Conservation (phyloP, 108 stramenopile species). For the Pelagomonas calceolata region DNA sequence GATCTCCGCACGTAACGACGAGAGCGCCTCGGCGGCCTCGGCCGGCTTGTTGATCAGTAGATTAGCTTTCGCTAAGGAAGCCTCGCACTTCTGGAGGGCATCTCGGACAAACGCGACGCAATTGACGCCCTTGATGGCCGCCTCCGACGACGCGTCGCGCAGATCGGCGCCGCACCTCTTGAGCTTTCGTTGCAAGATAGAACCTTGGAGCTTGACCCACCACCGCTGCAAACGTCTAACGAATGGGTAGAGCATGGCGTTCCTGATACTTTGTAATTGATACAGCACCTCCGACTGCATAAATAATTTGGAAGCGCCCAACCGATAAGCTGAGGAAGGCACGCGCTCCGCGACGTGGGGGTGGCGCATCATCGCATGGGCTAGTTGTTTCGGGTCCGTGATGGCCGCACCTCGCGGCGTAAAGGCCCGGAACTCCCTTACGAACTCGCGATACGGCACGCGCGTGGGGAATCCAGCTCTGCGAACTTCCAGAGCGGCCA, state of each 20-base stretch:
- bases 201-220: slow-evolving; percentile 12
- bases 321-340: slow-evolving; percentile 2
- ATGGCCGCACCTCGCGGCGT: neutral
- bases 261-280: slow-evolving; percentile 2
- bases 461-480: slow-evolving; percentile 15
- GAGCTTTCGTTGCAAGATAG: slow-evolving; percentile 6
- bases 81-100: neutral
- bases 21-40: neutral
- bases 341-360: neutral
- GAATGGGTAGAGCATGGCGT: slow-evolving; percentile 6
- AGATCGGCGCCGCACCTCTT: slow-evolving; percentile 2
- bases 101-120: neutral
- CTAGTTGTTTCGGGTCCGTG: neutral
- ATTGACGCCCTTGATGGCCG: neutral
- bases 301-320: slow-evolving; percentile 14
- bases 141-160: neutral
- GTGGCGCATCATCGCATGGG: slow-evolving; percentile 8
- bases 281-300: slow-evolving; percentile 9
- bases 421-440: slow-evolving; percentile 12
- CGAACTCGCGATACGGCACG: slow-evolving; percentile 8
- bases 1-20: neutral
- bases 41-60: neutral
- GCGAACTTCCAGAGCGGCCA: slow-evolving; percentile 14
- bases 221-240: slow-evolving; percentile 8
- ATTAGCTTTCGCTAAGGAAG: neutral